Evolutionary conservation across 1,284 basidiomycete species (phyloP), one percentile per base, ranked within the genome.

Genomic region (Ceratobasidium sp.): DNA sequence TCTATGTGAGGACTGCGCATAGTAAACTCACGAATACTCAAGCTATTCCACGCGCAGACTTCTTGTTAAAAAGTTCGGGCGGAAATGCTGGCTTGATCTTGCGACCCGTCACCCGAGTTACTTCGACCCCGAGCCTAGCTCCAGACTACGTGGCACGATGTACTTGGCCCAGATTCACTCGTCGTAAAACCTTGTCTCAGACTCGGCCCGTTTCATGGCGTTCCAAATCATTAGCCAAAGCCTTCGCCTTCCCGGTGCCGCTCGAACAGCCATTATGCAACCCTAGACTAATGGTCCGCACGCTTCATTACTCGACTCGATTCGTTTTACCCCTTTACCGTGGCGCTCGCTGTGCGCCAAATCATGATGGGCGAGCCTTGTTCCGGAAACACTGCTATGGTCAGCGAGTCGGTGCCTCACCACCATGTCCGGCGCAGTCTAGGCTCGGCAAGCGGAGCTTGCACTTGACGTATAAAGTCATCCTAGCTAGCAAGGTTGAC

Each of bases 371-470:
- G 29, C 64, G 25, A 49, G 64, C 46, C 64, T 65, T 65, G 64
- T 17, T 65, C 64, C 64, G 64, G 64, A 65, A 65, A 65, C 64
- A 46, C 44, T n/a, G 34, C 40, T 29, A 22, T 34, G 17, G 34
- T 51, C 43, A 49, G 3, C 15, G 64, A 65, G 64, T 32, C 44
- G 43, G 43, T 17, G 25, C 64, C 64, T 40, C 64, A 65, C 43
- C 44, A 32, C 64, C 43, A 64, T 17, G 43, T 51, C 68, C 54
- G 70, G 32, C 57, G 70, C 57, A 44, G 22, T 37, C 57, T 62
- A 13, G 57, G 57, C 46, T 70, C 68, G 44, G 44, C 70, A 59
- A 73, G 22, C 70, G 70, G 70, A 73, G 40, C 70, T 62, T 73
- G 17, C 15, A 19, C 43, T 9, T 17, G 44, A 54, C 13, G 34